Base-by-base conservation (phyloP, 306 rosid species). In the Cyamopsis tetragonoloba region DNA sequence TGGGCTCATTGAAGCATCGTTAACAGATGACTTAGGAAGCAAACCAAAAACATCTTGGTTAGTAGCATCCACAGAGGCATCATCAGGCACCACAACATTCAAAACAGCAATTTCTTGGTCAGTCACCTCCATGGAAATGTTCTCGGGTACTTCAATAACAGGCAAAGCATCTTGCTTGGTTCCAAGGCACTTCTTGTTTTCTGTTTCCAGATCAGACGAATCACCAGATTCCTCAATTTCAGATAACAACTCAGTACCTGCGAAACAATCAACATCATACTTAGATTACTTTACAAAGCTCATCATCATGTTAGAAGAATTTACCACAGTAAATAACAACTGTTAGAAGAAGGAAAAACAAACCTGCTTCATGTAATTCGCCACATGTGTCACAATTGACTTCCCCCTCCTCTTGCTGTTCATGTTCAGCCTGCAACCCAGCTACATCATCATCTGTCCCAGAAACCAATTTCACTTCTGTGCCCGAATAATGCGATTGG, bases 171-270 rank as follows among this genome's bases (percentile, higher is more conserved):
- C 48, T 39, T 54, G 47, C 20, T 10, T 4, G 5, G 31, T 15
- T 42, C 12, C 61, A 0, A 54, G 4, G 8, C 31, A 4, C 10
- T 30, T 22, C 19, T 43, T 56, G 7, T 38, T 32, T 38, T 22
- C 59, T 13, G 10, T 28, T 26, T 26, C 38, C 7, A 30, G 26
- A 1, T 62, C 27, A 13, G 58, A 53, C 55, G 42, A 56, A 41
- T 72, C 60, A 66, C 51, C 4, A 15, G 66, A 43, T 47, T 18
- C 53, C 62, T 63, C 69, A 1, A 26, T 14, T 15, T 54, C 69
- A 67, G 35, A 19, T 5, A 14, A 4, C 53, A 20, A 7, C 12
- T 31, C 67, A 41, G 59, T 20, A 34, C 65, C 84, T 75, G 79
- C 26, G 54, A 61, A 6, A 27, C 2, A 37, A 28, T n/a, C 77